A percentile compares a stretch with the other conserved stretches of the same genome.
Evolutionary conservation across 306 rosid genomes (phyloP).

Genomic region (Begonia fuchsioides): DNA sequence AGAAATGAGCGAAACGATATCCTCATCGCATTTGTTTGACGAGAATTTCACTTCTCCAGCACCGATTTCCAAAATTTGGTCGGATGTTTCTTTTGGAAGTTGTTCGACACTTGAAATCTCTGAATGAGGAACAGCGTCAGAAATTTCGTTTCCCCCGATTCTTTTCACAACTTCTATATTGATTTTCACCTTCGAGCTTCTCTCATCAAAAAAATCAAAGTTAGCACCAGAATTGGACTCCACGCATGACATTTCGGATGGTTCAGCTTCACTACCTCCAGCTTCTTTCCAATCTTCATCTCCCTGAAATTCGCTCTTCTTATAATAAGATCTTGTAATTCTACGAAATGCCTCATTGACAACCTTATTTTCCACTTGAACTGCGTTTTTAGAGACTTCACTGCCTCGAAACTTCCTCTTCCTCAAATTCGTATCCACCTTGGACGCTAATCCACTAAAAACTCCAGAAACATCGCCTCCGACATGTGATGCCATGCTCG

Average conservation of each 20-base stretch:
- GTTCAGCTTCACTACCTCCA: slow-evolving; percentile 26
- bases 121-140: slow-evolving; percentile 23
- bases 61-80: slow-evolving; percentile 10
- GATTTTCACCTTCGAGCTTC: slow-evolving; percentile 30
- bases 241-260: slow-evolving; percentile 69
- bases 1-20: slow-evolving; percentile 23
- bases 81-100: not conserved
- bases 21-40: slow-evolving; percentile 19
- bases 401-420: slow-evolving; percentile 14
- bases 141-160: slow-evolving; percentile 22
- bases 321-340: slow-evolving; percentile 12
- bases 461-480: slow-evolving; percentile 47
- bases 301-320: slow-evolving; percentile 13
- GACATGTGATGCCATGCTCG: slow-evolving; percentile 25
- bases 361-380: not conserved
- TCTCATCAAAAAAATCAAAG: slow-evolving; percentile 9
- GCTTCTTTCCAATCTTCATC: slow-evolving; percentile 8
- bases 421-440: slow-evolving; percentile 13
- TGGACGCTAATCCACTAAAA: slow-evolving; percentile 20
- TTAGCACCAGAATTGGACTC: slow-evolving; percentile 48
- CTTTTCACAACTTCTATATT: slow-evolving; percentile 14
- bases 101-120: slow-evolving; percentile 29
- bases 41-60: slow-evolving; percentile 13
- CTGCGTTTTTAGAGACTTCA: not conserved
- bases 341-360: slow-evolving; percentile 5